A percentile compares a stretch with the other conserved stretches of the same genome.
Conservation (phyloP, 768 basidiomycete species). For the Kwoniella bestiolae region DNA sequence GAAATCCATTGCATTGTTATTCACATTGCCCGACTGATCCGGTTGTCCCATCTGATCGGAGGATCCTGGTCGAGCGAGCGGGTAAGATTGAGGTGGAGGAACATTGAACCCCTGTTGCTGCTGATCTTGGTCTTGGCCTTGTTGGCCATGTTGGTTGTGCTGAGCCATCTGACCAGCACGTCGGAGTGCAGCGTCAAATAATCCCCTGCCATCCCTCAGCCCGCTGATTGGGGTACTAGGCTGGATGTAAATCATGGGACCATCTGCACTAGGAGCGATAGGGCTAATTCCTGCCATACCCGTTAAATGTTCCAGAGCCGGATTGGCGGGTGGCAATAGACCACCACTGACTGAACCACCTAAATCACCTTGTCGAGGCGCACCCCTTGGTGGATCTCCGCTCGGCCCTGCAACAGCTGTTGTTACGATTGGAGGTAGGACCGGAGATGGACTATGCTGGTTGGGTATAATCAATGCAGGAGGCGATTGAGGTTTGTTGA, state of each 20-base stretch:
- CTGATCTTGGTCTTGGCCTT: slow-evolving; percentile 18
- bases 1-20: slow-evolving; percentile 24
- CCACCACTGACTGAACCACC: slow-evolving; percentile 28
- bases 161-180: slow-evolving; percentile 31
- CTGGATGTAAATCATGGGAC: slow-evolving; percentile 50
- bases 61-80: slow-evolving; percentile 10
- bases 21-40: not conserved
- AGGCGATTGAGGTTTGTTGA: slow-evolving; percentile 48
- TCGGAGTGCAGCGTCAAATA: slow-evolving; percentile 46
- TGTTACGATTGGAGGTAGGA: slow-evolving; percentile 45
- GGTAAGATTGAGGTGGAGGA: slow-evolving; percentile 18
- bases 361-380: slow-evolving; percentile 18
- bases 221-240: slow-evolving; percentile 54
- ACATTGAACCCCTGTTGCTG: slow-evolving; percentile 21
- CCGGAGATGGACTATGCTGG: slow-evolving; percentile 37
- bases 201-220: slow-evolving; percentile 44
- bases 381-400: slow-evolving; percentile 8
- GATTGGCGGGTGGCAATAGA: slow-evolving; percentile 46
- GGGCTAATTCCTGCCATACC: slow-evolving; percentile 54
- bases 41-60: slow-evolving; percentile 11
- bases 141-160: slow-evolving; percentile 18
- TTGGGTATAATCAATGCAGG: slow-evolving; percentile 49
- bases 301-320: slow-evolving; percentile 40
- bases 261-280: slow-evolving; percentile 49
- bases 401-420: slow-evolving; percentile 11